Evolutionary conservation across 2,329 filamentous ascomycete species (phyloP).

Genomic region (Exophiala alcalophila): DNA sequence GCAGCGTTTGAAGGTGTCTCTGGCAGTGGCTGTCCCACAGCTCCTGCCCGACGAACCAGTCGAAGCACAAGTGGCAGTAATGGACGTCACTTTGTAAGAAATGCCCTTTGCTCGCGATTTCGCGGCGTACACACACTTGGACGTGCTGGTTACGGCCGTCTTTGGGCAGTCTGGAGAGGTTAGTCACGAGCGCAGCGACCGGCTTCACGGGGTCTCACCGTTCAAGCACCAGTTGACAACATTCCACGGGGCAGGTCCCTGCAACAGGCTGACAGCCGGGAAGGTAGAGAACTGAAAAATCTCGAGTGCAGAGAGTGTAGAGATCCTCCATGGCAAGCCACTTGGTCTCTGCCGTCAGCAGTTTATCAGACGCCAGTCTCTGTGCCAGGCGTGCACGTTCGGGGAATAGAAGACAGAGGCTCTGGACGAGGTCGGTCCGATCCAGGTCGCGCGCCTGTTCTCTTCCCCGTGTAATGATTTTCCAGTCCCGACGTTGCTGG

Average conservation of each 20-base stretch:
- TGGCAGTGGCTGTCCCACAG: conserved; percentile 23
- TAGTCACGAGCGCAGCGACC: no score
- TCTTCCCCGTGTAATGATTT: conserved; percentile 17
- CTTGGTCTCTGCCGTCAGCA: conserved; percentile 4
- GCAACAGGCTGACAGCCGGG: not conserved
- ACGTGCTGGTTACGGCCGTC: conserved; percentile 17
- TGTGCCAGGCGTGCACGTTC: conserved; percentile 13
- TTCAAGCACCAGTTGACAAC: conserved; percentile 1
- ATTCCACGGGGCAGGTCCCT: conserved; percentile 5
- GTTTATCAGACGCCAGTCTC: conserved; percentile 1
- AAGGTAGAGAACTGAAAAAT: conserved; percentile 15
- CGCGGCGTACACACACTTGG: conserved; percentile 15
- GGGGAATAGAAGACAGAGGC: conserved; percentile 13
- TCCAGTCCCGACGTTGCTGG: conserved; percentile 19
- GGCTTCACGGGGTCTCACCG: not conserved
- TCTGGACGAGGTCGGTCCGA: conserved; percentile 12
- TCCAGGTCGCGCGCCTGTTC: conserved; percentile 13
- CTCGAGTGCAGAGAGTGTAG: conserved; percentile 7
- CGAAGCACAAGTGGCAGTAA: conserved; percentile 22
- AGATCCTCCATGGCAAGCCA: conserved; percentile 16
- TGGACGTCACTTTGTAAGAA: conserved; percentile 8
- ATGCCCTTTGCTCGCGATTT: conserved; percentile 7
- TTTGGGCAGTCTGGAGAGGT: conserved; percentile 17
- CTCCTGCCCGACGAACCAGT: conserved; percentile 15
- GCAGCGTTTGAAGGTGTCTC: conserved; percentile 12